Base-by-base conservation (phyloP, 1,139 yeast species). In the Kodamaea derodonti region DNA sequence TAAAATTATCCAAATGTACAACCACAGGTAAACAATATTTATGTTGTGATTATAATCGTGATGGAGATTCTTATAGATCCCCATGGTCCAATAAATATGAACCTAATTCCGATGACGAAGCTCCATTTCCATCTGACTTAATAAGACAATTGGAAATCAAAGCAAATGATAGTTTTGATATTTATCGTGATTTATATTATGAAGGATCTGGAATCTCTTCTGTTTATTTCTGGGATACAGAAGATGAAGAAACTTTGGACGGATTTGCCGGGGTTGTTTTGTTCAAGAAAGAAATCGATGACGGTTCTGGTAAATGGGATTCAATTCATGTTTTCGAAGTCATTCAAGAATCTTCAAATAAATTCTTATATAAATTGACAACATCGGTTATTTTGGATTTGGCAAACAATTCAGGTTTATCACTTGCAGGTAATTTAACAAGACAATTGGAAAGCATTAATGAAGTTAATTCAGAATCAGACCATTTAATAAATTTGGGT, bases 31-130 rank as follows among this genome's bases (percentile, higher is more conserved):
- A 83, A 56, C 74, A 75, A 41, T 92, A 71, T 56, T 69, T 92
- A 43, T 78, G 92, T 36, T 92, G 98, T 61, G 98, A 92, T 56
- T 92, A 90, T 58, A 92, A 92, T 59, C 72, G 98, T 45, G 98
- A 92, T 52, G 92, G 95, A 5, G 97, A 92, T 58, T 81, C 92
- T 22, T 85, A 75, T 62, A 73, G 97, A 48, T 85, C 95, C 0
- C 98, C 98, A 3, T 90, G 94, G 90, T 74, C 88, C 20, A 87
- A 87, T 54, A 70, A 74, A 44, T 92, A 85, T 59, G 79, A 73
- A 44, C 96, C 96, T 0, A 54, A 49, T 23, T 62, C 50, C 22
- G 72, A 68, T 28, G 66, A 62, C 28, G 78, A 79, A 20, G 80
- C 84, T 2, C 92, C 95, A 4, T 78, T 68, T 46, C 97, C 97